Conservation (phyloP, 345 rosid species). For the Salix exigua region DNA sequence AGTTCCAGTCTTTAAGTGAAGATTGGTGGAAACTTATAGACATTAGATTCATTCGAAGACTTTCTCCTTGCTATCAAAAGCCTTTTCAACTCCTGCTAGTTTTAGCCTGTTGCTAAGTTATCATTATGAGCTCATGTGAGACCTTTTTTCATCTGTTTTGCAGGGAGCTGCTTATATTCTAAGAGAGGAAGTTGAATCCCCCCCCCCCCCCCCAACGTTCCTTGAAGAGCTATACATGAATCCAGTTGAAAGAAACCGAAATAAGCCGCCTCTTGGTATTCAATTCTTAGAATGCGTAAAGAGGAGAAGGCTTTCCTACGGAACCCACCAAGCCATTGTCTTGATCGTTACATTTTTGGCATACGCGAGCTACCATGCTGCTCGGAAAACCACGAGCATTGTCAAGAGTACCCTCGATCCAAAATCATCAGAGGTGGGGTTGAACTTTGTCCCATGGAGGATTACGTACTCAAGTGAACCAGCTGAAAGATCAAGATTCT, state of each 20-base stretch:
- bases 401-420: constrained; percentile 94
- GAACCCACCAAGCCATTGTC: constrained; percentile 67
- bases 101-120: not conserved
- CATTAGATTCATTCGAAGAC: too few species aligned
- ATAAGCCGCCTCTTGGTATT: constrained; percentile 64
- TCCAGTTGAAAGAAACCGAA: constrained; percentile 13
- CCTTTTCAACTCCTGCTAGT: not conserved
- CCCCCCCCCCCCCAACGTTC: not conserved
- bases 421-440: constrained; percentile 34
- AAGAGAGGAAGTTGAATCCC: constrained; percentile 1
- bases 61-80: too few species aligned
- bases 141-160: not conserved
- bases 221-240: constrained; percentile 37
- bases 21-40: too few species aligned
- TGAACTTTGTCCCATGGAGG: constrained; percentile 36
- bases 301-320: constrained; percentile 53
- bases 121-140: not conserved
- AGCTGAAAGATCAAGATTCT: constrained; percentile 20
- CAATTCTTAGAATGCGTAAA: constrained; percentile 46
- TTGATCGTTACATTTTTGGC: constrained; percentile 78
- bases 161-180: constrained; percentile 8
- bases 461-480: constrained; percentile 22
- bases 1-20: not conserved
- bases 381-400: constrained; percentile 86
- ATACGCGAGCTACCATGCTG: constrained; percentile 75